A percentile compares a stretch with the other conserved stretches of the same genome.
These are phyloP conservation scores for Artomyces pyxidatus DNA, from an alignment of 768 basidiomycete species.

Conservation along the genomic window DNA sequence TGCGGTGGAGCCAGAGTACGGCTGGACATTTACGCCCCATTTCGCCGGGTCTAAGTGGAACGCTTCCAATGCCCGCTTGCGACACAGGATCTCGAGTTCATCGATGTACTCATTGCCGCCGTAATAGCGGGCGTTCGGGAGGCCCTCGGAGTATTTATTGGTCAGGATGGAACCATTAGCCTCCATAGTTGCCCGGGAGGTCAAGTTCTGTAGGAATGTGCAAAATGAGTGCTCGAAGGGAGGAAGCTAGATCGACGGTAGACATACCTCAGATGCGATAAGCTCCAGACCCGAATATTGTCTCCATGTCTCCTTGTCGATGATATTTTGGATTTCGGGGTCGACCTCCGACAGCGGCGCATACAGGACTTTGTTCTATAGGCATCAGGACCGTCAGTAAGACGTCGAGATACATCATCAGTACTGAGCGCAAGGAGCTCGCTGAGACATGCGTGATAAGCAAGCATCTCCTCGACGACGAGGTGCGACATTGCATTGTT, in stretches of 20 bases:
- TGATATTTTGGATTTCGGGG: constrained; percentile 93
- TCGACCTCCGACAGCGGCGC: constrained; percentile 82
- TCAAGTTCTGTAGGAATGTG: constrained; percentile 67
- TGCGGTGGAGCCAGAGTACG: constrained; percentile 92
- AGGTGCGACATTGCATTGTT: too few relatives aligned
- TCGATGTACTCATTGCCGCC: constrained; percentile 98
- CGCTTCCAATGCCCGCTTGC: constrained; percentile 90
- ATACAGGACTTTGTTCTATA: constrained; percentile 89
- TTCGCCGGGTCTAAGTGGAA: constrained; percentile 89
- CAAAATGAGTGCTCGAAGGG: neutral
- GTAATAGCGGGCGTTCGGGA: constrained; percentile 94
- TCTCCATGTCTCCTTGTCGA: constrained; percentile 98
- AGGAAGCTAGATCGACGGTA: neutral
- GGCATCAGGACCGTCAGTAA: neutral
- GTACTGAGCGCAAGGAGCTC: neutral
- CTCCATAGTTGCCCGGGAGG: constrained; percentile 91
- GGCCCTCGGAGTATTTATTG: constrained; percentile 99
- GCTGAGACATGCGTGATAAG: neutral
- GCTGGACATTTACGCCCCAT: constrained; percentile 99
- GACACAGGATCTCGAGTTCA: constrained; percentile 90
- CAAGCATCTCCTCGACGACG: too few relatives aligned
- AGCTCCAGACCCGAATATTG: constrained; percentile 97
- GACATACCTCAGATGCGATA: constrained; percentile 90
- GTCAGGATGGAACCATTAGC: constrained; percentile 98
- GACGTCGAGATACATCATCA: neutral